Percentiles rank a stretch among this genome's conserved stretches.
Evolutionary conservation across 2,329 filamentous ascomycete genomes (phyloP).

Genomic region (Neonectria punicea): DNA sequence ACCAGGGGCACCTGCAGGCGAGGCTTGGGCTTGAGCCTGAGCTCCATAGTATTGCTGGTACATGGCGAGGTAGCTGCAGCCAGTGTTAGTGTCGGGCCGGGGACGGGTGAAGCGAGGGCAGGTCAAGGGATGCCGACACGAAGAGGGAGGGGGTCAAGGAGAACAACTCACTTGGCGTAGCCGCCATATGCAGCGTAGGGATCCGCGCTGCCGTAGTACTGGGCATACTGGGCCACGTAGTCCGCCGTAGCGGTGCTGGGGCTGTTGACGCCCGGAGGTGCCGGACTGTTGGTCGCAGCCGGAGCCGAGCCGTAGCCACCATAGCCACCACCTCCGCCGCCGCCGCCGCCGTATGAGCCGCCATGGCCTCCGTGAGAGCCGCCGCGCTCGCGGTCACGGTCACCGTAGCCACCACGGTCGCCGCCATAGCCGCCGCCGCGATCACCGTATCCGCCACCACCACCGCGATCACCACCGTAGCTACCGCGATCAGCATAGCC

Average conservation of each 20-base stretch:
- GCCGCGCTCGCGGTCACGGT: constrained; percentile 46
- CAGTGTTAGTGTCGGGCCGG: constrained; percentile 35
- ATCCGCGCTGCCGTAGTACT: constrained; percentile 80
- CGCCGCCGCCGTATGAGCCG: constrained; percentile 44
- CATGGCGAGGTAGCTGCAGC: constrained; percentile 70
- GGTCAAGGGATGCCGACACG: neutral
- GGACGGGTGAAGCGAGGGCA: neutral
- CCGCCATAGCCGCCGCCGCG: constrained; percentile 46
- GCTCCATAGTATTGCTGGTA: constrained; percentile 77
- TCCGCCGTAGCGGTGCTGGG: constrained; percentile 56
- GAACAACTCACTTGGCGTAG: constrained; percentile 73
- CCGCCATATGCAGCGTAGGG: constrained; percentile 93
- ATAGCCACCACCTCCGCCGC: constrained; percentile 33
- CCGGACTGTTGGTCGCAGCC: constrained; percentile 51
- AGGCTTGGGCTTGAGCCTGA: constrained; percentile 56
- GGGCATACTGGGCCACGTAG: constrained; percentile 84
- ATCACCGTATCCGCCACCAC: constrained; percentile 19
- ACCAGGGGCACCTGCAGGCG: constrained; percentile 55
- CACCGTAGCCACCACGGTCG: constrained; percentile 52
- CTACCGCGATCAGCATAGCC: constrained; percentile 46
- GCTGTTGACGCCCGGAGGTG: constrained; percentile 43
- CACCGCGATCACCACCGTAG: constrained; percentile 47
- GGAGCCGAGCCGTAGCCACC: constrained; percentile 45
- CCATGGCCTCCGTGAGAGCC: constrained; percentile 46
- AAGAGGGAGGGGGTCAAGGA: neutral